These are phyloP conservation scores for Clarireedia monteithiana DNA, from an alignment of 2,329 filamentous ascomycete genomes.

Conservation along the genomic window DNA sequence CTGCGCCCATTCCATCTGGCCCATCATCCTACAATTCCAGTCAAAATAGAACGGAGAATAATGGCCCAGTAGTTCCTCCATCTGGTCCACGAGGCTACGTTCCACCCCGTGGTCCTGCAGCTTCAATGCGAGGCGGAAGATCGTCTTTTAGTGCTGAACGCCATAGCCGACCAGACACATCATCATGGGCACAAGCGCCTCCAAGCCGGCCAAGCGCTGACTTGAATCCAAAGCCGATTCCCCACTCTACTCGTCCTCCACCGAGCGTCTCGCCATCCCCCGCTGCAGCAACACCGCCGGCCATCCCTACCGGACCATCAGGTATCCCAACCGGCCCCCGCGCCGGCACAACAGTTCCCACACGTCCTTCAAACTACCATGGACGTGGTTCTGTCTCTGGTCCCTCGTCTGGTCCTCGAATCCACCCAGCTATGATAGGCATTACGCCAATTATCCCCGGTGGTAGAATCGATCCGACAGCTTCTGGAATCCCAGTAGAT, in stretches of 20 bases:
- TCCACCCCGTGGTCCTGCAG: conserved; percentile 19
- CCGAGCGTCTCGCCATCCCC: conserved; percentile 24
- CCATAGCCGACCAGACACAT: conserved; percentile 20
- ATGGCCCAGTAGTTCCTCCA: conserved; percentile 18
- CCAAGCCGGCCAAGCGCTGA: conserved; percentile 14
- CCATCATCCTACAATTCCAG: conserved; percentile 13
- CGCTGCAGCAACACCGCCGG: conserved; percentile 16
- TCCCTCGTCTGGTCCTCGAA: conserved; percentile 20
- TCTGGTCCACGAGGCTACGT: conserved; percentile 30
- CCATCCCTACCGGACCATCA: conserved; percentile 24
- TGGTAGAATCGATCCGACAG: conserved; percentile 27
- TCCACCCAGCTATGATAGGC: conserved; percentile 28
- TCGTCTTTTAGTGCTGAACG: conserved; percentile 25
- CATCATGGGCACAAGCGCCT: conserved; percentile 24
- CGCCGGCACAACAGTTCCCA: conserved; percentile 19
- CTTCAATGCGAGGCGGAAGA: conserved; percentile 25
- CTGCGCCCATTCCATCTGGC: conserved; percentile 16
- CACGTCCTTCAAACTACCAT: conserved; percentile 23
- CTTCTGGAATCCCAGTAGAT: conserved; percentile 25
- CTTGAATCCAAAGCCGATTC: conserved; percentile 13
- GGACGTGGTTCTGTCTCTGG: conserved; percentile 9
- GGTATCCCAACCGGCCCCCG: conserved; percentile 27
- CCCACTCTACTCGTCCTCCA: conserved; percentile 18
- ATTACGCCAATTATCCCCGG: conserved; percentile 27
- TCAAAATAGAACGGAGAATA: conserved; percentile 18